Conservation (phyloP, 2,329 filamentous ascomycete species). For the Xylariaceae sp. region DNA sequence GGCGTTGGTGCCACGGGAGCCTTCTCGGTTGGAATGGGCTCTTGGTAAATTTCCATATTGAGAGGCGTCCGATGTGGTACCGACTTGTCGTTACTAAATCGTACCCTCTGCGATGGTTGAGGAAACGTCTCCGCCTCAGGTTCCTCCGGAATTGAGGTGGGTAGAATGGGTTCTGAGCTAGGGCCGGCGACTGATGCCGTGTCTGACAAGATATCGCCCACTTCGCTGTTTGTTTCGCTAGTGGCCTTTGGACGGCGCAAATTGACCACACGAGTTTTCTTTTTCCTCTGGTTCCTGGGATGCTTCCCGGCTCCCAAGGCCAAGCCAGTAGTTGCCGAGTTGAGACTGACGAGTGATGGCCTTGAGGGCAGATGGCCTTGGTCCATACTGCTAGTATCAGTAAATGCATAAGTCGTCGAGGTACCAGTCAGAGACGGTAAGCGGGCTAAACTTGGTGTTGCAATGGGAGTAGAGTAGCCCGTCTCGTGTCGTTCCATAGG, state of each 20-base stretch:
- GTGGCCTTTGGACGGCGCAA: slow-evolving; percentile 63
- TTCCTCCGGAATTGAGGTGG: slow-evolving; percentile 59
- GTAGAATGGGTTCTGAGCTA: slow-evolving; percentile 58
- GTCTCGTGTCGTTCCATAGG: slow-evolving; percentile 68
- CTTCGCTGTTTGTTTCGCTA: slow-evolving; percentile 49
- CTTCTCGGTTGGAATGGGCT: slow-evolving; percentile 22
- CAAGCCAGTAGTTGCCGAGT: slow-evolving; percentile 61
- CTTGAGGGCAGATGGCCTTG: slow-evolving; percentile 65
- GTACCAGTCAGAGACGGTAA: slow-evolving; percentile 61
- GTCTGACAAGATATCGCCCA: slow-evolving; percentile 50
- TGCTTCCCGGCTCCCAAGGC: slow-evolving; percentile 59
- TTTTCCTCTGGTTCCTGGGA: slow-evolving; percentile 65
- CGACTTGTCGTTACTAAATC: slow-evolving; percentile 38
- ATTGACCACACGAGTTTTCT: slow-evolving; percentile 82
- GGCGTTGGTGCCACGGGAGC: slow-evolving; percentile 10
- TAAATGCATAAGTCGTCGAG: slow-evolving; percentile 69
- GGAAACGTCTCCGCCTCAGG: slow-evolving; percentile 45
- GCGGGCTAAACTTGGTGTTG: slow-evolving; percentile 56
- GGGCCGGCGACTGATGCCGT: slow-evolving; percentile 56
- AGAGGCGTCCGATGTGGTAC: slow-evolving; percentile 32
- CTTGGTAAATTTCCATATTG: slow-evolving; percentile 34
- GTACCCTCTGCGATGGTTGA: slow-evolving; percentile 38
- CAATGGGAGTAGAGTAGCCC: slow-evolving; percentile 44
- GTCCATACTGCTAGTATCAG: slow-evolving; percentile 63
- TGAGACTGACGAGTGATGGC: slow-evolving; percentile 62